A percentile compares a stretch with the other conserved stretches of the same genome.
phyloP scores from a whole-genome alignment of 2,329 filamentous ascomycete species.

The Ascomycota sp. region DNA sequence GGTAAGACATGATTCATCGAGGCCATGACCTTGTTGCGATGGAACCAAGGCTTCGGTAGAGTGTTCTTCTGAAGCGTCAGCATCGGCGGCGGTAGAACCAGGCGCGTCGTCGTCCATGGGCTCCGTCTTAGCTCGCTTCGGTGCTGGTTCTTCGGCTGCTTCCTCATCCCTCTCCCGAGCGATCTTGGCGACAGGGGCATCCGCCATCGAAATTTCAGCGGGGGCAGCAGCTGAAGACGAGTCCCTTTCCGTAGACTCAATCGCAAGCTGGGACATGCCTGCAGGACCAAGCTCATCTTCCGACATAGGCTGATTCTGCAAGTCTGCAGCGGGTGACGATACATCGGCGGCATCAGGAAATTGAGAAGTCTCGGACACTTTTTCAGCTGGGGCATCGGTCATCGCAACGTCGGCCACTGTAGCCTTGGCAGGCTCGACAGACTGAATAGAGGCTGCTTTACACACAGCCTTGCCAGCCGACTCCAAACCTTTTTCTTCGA shows the following conservation, averaged over 20 bases:
- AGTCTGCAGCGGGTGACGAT: constrained; percentile 2
- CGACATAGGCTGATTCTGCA: constrained; percentile 8
- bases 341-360: constrained; percentile 2
- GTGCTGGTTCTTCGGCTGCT: constrained; percentile 37
- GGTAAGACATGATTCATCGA: constrained; percentile 6
- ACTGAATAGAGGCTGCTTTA: background rate
- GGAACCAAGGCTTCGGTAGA: constrained; percentile 1
- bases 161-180: constrained; percentile 66
- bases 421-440: background rate
- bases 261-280: constrained; percentile 18
- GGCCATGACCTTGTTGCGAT: constrained; percentile 2
- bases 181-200: constrained; percentile 37
- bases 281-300: constrained; percentile 16
- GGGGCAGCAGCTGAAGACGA: constrained; percentile 9
- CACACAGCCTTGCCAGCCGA: background rate
- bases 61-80: constrained; percentile 1
- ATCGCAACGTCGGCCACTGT: constrained; percentile 8
- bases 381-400: constrained; percentile 6
- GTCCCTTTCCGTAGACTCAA: constrained; percentile 14
- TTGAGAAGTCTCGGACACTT: constrained; percentile 5
- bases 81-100: constrained; percentile 3
- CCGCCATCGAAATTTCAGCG: constrained; percentile 30
- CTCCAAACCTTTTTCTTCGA: constrained; percentile 2
- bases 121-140: constrained; percentile 67
- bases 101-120: constrained; percentile 19